A percentile compares a stretch with the other conserved stretches of the same genome.
phyloP scores from a whole-genome alignment of 2,329 filamentous ascomycete genomes.

The Trichoderma sp. region DNA sequence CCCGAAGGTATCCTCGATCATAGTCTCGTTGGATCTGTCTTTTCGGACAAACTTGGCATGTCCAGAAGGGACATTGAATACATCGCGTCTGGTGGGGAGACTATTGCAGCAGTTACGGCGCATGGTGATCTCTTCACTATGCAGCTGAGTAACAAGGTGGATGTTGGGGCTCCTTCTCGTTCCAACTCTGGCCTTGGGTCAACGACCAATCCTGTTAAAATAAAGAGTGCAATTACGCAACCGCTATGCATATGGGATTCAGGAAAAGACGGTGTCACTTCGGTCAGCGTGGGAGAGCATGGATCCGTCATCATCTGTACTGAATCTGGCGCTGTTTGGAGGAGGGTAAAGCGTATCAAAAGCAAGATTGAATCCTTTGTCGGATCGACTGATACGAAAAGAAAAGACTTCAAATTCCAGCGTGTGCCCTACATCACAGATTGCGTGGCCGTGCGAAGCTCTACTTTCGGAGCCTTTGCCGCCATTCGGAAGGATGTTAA shows the following conservation, averaged over 20 bases:
- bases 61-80: slow-evolving; percentile 71
- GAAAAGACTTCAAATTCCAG: slow-evolving; percentile 94
- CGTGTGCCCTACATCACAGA: slow-evolving; percentile 86
- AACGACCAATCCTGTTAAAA: slow-evolving; percentile 91
- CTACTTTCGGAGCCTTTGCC: slow-evolving; percentile 86
- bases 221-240: slow-evolving; percentile 76
- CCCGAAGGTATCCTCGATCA: slow-evolving; percentile 71
- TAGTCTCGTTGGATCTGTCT: slow-evolving; percentile 66
- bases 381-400: slow-evolving; percentile 59
- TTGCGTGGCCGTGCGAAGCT: slow-evolving; percentile 82
- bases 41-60: slow-evolving; percentile 55
- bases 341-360: slow-evolving; percentile 79
- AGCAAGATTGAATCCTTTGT: slow-evolving; percentile 67
- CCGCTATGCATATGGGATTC: slow-evolving; percentile 88
- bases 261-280: slow-evolving; percentile 81
- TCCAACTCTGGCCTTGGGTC: slow-evolving; percentile 57
- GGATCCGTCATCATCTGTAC: slow-evolving; percentile 95
- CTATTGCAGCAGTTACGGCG: slow-evolving; percentile 83
- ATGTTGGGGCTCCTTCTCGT: slow-evolving; percentile 54
- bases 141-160: slow-evolving; percentile 69
- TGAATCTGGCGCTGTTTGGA: slow-evolving; percentile 90
- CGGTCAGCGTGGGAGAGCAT: slow-evolving; percentile 84
- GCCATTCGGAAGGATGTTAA: slow-evolving; percentile 84
- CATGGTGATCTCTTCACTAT: slow-evolving; percentile 89
- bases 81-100: slow-evolving; percentile 84